Evolutionary conservation across 164 flowering plant genomes (phyloP).

Genomic region (Vitis cinerea): DNA sequence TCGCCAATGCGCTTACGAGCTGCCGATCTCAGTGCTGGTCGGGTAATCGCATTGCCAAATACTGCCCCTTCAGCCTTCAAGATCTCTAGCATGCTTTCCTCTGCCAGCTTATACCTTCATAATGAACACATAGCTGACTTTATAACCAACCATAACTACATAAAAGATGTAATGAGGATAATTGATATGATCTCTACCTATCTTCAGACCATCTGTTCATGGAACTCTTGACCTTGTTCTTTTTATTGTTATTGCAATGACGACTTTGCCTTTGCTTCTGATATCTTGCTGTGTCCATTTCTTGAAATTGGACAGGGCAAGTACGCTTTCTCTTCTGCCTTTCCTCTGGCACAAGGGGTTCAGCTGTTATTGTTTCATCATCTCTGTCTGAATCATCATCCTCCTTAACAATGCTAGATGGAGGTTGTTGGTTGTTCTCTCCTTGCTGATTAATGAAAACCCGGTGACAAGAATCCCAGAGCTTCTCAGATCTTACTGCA

Average conservation of each 20-base stretch:
- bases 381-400: background rate
- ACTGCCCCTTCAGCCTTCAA: constrained; percentile 39
- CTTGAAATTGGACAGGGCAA: background rate
- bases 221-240: background rate
- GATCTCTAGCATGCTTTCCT: constrained; percentile 32
- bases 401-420: constrained; percentile 1
- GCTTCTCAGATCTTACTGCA: too few relatives aligned
- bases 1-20: constrained; percentile 45
- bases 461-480: too few relatives aligned
- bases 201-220: constrained; percentile 21
- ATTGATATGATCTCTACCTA: constrained; percentile 8
- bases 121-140: background rate
- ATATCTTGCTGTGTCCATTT: constrained; percentile 1
- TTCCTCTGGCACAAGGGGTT: constrained; percentile 3
- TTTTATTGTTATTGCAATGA: background rate
- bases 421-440: background rate
- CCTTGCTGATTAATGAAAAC: background rate
- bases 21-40: constrained; percentile 33
- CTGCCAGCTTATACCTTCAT: constrained; percentile 39
- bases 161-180: background rate
- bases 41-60: constrained; percentile 31
- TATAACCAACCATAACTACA: background rate
- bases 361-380: constrained; percentile 10
- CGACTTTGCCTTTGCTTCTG: background rate
- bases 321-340: constrained; percentile 9